Evolutionary conservation across 2,329 filamentous ascomycete species (phyloP), one percentile per base, ranked within the genome.

Genomic region (Colletotrichum gloeosporioides): DNA sequence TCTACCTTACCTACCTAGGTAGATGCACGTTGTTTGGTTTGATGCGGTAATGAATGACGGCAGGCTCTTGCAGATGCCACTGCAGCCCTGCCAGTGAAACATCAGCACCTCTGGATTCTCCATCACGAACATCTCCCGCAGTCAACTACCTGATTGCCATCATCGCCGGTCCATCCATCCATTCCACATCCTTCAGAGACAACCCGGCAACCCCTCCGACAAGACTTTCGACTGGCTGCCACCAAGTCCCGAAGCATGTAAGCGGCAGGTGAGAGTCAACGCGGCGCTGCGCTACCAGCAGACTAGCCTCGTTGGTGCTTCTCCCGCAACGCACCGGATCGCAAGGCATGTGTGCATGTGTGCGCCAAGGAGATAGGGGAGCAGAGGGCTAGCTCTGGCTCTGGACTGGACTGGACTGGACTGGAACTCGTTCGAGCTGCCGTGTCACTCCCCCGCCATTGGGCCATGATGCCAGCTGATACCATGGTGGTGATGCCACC

Each of bases 251-350:
- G 57, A 36, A 31, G 62, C 62, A 75, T 73, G 73, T 62, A 63
- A 67, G 73, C 69, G 69, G 69, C 68, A 39, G 9, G 29, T 62
- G 69, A 68, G 73, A 72, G 62, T 75, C 73, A 73, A 73, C 69
- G 53, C 55, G 62, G 70, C 70, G 62, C 55, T 63, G 62, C 69
- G 36, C 73, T 75, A 63, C 73, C 53, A 49, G 6, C 44, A 31
- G 7, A 67, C 73, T 75, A 75, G 73, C 61, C 53, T 36, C 44
- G 55, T 57, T 29, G 31, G 64, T 74, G 57, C 44, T 15, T 44
- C 71, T 70, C 36, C 32, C 62, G 62, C 49, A 64, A 55, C 22
- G 29, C 44, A 64, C n/a, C 31, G 22, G 29, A 57, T 39, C 25
- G 9, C 57, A 55, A 57, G 36, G 27, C 39, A 18, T n/a, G 25